Conservation (phyloP, 441 rosid species). For the Manihot esculenta region DNA sequence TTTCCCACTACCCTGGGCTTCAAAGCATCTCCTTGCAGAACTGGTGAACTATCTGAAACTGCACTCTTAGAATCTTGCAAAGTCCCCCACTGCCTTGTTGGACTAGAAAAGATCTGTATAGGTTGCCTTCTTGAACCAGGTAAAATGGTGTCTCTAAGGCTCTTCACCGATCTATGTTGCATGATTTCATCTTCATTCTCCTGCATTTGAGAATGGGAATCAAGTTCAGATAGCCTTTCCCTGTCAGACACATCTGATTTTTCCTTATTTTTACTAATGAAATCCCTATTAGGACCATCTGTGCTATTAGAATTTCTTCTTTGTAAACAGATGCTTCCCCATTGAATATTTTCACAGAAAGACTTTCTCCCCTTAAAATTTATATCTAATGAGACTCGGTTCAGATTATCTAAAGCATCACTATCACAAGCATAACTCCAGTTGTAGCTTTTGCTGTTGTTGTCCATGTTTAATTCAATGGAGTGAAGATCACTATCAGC, state of each 20-base stretch:
- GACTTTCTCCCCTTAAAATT: constrained; percentile 47
- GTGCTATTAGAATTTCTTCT: constrained; percentile 32
- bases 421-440: constrained; percentile 66
- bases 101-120: constrained; percentile 35
- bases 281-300: constrained; percentile 25
- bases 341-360: constrained; percentile 50
- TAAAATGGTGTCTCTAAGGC: constrained; percentile 53
- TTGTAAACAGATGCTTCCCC: constrained; percentile 52
- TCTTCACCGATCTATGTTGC: constrained; percentile 43
- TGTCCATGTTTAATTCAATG: constrained; percentile 84
- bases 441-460: constrained; percentile 53
- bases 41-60: constrained; percentile 28
- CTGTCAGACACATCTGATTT: constrained; percentile 33
- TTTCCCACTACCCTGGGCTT: constrained; percentile 16
- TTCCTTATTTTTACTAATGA: constrained; percentile 35
- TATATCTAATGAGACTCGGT: constrained; percentile 33
- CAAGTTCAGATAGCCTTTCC: constrained; percentile 30
- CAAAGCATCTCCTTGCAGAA: constrained; percentile 15
- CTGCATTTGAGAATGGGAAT: constrained; percentile 31
- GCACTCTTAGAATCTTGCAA: constrained; percentile 27
- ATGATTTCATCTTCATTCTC: constrained; percentile 41
- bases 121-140: constrained; percentile 33
- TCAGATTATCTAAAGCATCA: constrained; percentile 30
- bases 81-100: constrained; percentile 36
- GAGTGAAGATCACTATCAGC: constrained; percentile 78